Conservation (phyloP, 139 green algal species). For the Coelastrella sp. region DNA sequence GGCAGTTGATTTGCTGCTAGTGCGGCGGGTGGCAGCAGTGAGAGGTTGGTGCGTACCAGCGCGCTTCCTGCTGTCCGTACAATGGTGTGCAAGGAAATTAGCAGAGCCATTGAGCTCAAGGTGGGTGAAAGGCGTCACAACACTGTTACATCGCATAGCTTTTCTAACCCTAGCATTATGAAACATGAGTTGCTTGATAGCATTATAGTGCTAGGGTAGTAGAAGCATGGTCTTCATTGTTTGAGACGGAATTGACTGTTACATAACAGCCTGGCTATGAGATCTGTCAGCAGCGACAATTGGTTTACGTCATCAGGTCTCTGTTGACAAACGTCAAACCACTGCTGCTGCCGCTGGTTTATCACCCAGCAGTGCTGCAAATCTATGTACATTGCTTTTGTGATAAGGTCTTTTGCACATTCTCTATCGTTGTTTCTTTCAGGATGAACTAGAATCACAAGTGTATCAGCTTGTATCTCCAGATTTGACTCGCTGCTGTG, state of each 20-base stretch:
- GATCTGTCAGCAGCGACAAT: background rate
- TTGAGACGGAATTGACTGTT: too few species aligned
- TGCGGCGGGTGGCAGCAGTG: conserved; percentile 8
- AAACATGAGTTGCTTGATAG: background rate
- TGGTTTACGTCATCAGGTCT: too few species aligned
- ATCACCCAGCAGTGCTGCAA: background rate
- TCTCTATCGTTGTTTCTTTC: background rate
- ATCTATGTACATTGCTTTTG: background rate
- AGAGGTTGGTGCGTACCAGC: background rate
- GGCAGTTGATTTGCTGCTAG: background rate
- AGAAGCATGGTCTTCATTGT: too few species aligned
- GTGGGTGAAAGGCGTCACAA: background rate
- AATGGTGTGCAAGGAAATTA: conserved; percentile 23
- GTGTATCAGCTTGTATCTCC: conserved; percentile 51
- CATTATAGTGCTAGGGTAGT: background rate
- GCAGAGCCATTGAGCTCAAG: conserved; percentile 37
- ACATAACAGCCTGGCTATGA: background rate
- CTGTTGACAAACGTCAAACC: too few species aligned
- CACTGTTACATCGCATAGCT: background rate
- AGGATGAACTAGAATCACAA: conserved; percentile 20
- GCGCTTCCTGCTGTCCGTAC: conserved; percentile 18
- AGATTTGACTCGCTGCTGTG: conserved; percentile 60
- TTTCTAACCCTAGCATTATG: background rate
- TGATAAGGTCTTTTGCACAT: background rate
- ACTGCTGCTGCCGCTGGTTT: too few species aligned